Conservation (phyloP, 352 stramenopile genomes). For the Globisporangium megalacanthum region DNA sequence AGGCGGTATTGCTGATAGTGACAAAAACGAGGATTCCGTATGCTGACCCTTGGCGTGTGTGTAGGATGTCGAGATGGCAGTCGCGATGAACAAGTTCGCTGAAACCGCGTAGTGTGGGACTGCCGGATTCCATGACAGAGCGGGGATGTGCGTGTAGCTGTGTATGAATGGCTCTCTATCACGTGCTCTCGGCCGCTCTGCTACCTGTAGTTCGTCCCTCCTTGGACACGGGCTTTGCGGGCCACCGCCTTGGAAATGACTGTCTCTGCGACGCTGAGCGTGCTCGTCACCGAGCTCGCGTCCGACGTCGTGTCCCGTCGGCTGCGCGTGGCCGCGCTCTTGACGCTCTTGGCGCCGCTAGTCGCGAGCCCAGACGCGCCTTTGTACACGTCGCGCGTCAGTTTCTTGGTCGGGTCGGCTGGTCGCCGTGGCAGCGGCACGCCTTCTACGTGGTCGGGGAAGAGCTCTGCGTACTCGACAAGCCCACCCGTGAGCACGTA, state of each 20-base stretch:
- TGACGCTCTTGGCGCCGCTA: constrained; percentile 40
- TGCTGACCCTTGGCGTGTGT: not conserved
- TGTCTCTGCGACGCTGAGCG: constrained; percentile 56
- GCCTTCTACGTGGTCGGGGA: constrained; percentile 63
- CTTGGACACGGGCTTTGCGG: constrained; percentile 47
- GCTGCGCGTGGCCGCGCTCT: constrained; percentile 35
- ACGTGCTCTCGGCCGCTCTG: not conserved
- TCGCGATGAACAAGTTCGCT: constrained; percentile 73
- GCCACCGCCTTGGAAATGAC: constrained; percentile 70
- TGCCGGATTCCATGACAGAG: no score
- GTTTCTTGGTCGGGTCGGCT: constrained; percentile 48
- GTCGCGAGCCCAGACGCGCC: constrained; percentile 32
- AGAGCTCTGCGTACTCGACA: constrained; percentile 57
- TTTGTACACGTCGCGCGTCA: constrained; percentile 50
- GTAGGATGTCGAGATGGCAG: constrained; percentile 60
- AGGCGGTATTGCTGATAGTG: not conserved
- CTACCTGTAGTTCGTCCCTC: constrained; percentile 50
- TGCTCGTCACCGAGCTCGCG: constrained; percentile 57
- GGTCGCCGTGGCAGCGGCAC: constrained; percentile 47
- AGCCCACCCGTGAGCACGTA: constrained; percentile 71
- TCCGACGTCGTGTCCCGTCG: constrained; percentile 50
- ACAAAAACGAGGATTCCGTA: not conserved
- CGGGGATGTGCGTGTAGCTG: not conserved
- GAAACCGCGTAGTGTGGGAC: constrained; percentile 5
- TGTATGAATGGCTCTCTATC: not conserved